Conservation (phyloP, 2,329 filamentous ascomycete species). For the Neonectria magnoliae region DNA sequence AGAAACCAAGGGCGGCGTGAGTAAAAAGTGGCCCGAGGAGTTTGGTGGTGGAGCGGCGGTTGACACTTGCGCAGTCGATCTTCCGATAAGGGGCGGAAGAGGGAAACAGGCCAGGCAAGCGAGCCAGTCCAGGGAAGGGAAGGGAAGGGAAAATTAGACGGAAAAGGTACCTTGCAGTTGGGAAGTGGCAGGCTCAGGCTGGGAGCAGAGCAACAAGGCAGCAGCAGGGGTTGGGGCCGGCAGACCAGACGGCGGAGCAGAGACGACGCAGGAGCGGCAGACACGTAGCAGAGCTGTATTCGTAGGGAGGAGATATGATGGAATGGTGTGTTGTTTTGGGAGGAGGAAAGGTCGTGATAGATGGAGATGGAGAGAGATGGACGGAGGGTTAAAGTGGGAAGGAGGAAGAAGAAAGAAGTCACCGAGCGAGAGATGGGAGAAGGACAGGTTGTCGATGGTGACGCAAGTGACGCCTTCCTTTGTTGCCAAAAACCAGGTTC, state of each 20-base stretch:
- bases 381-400: not conserved
- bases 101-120: conserved; percentile 39
- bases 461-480: conserved; percentile 19
- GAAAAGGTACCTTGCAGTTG: conserved; percentile 24
- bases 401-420: not conserved
- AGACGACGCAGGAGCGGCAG: not conserved
- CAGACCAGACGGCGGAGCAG: not conserved
- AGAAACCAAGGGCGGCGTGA: conserved; percentile 37
- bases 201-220: not conserved
- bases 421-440: not conserved
- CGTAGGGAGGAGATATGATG: not conserved
- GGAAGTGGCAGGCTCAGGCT: conserved; percentile 4
- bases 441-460: conserved; percentile 25
- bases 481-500: conserved; percentile 4
- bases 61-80: conserved; percentile 20
- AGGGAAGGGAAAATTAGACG: conserved; percentile 16
- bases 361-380: not conserved
- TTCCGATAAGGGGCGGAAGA: conserved; percentile 39
- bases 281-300: not conserved
- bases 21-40: conserved; percentile 42
- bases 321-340: not conserved
- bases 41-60: conserved; percentile 23
- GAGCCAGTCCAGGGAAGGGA: conserved; percentile 34
- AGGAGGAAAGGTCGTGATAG: not conserved
- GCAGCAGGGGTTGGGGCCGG: not conserved